phyloP scores from a whole-genome alignment of 1,284 basidiomycete genomes.

The Rhodofomes roseus region DNA sequence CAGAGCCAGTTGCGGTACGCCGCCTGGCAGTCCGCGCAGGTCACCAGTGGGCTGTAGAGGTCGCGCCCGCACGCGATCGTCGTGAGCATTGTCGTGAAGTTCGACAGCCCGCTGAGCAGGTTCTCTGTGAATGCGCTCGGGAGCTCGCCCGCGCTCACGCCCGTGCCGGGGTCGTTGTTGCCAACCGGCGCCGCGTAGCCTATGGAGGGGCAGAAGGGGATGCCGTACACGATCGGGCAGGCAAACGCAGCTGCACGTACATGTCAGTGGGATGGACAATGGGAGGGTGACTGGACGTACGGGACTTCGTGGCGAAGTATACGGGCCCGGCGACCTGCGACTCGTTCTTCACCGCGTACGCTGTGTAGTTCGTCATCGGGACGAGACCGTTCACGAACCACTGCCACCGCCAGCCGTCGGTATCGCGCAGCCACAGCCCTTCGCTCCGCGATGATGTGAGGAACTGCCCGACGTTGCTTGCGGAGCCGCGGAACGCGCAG shows the following conservation, averaged over 20 bases:
- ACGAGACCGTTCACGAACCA: conserved; percentile 58
- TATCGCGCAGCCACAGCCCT: conserved; percentile 52
- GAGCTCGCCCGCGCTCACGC: conserved; percentile 51
- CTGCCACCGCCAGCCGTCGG: conserved; percentile 60
- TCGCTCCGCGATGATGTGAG: conserved; percentile 25
- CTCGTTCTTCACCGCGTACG: conserved; percentile 51
- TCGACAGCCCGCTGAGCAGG: conserved; percentile 58
- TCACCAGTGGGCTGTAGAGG: conserved; percentile 73
- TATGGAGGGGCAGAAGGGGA: conserved; percentile 71
- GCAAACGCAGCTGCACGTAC: conserved; percentile 54
- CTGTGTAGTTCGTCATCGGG: conserved; percentile 70
- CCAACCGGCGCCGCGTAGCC: conserved; percentile 70
- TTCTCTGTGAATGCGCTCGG: conserved; percentile 45
- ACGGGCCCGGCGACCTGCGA: conserved; percentile 58
- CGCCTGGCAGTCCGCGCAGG: conserved; percentile 72
- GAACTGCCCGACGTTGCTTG: conserved; percentile 16
- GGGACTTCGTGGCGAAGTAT: conserved; percentile 67
- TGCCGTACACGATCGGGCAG: conserved; percentile 69
- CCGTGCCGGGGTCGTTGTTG: conserved; percentile 34
- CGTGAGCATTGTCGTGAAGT: conserved; percentile 70
- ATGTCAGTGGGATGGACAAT: conserved; percentile 1
- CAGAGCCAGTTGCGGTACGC: conserved; percentile 83
- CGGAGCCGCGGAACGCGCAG: conserved; percentile 45
- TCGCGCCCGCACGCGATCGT: conserved; percentile 80
- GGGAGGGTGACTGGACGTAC: conserved; percentile 32